These are phyloP conservation scores for Xylaria multiplex DNA, from an alignment of 2,329 filamentous ascomycete species.

Conservation along the genomic window DNA sequence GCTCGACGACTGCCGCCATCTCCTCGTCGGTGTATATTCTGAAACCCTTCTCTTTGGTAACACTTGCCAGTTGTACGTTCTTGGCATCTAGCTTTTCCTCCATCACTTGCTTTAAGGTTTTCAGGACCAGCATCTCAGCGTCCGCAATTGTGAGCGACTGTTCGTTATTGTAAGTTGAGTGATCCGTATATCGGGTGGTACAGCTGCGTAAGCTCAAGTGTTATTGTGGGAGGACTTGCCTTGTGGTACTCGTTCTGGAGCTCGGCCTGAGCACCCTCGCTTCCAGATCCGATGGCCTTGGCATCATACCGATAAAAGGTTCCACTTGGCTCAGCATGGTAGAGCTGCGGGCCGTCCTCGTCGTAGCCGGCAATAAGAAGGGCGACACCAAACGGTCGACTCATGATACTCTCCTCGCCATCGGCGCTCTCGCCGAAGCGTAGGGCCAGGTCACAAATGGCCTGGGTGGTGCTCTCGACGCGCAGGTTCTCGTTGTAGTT, in stretches of 20 bases:
- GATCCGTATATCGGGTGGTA: background rate
- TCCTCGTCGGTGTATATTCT: slow-evolving; percentile 98
- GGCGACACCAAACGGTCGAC: slow-evolving; percentile 93
- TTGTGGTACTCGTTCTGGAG: slow-evolving; percentile 99
- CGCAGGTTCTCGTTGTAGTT: slow-evolving; percentile 96
- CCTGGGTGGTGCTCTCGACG: slow-evolving; percentile 98
- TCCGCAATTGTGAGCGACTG: slow-evolving; percentile 89
- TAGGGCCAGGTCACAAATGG: slow-evolving; percentile 96
- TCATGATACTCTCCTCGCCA: slow-evolving; percentile 99
- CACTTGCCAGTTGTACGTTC: slow-evolving; percentile 97
- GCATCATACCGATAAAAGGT: slow-evolving; percentile 99
- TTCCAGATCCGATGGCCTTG: slow-evolving; percentile 97
- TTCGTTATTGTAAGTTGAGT: slow-evolving; percentile 15
- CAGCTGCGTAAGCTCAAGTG: background rate
- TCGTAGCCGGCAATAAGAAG: slow-evolving; percentile 96
- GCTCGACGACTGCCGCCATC: slow-evolving; percentile 91
- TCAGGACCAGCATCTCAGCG: slow-evolving; percentile 93
- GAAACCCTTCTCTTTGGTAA: slow-evolving; percentile 97
- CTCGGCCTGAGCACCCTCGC: slow-evolving; percentile 96
- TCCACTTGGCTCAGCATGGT: slow-evolving; percentile 96
- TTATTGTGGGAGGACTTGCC: slow-evolving; percentile 52
- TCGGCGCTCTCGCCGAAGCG: slow-evolving; percentile 97
- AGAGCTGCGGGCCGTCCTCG: slow-evolving; percentile 95
- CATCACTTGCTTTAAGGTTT: slow-evolving; percentile 99
- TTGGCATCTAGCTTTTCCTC: slow-evolving; percentile 99